Conservation (phyloP, 345 rosid species). For the Carallia brachiata region DNA sequence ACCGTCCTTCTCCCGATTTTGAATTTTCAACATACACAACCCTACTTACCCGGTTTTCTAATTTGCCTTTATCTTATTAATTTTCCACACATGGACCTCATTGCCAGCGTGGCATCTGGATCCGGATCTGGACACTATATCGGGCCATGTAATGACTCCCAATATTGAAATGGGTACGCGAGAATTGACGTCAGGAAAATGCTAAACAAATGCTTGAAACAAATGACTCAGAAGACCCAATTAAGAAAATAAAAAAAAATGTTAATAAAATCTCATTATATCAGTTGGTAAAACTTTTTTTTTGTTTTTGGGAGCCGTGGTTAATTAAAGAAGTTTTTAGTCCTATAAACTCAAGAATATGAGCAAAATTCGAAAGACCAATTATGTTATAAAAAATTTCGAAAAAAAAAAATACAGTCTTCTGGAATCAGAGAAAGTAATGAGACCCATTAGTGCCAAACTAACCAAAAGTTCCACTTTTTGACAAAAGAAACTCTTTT, state of each 20-base stretch:
- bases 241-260: neutral
- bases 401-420: neutral
- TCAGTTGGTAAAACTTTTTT: no score
- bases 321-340: slow-evolving; percentile 9
- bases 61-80: no score
- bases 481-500: slow-evolving; percentile 18
- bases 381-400: neutral
- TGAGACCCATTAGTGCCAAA: slow-evolving; percentile 10
- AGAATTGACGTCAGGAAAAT: slow-evolving; percentile 7
- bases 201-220: slow-evolving; percentile 1
- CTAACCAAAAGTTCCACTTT: slow-evolving; percentile 13
- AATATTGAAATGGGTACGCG: slow-evolving; percentile 15
- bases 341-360: slow-evolving; percentile 19
- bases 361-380: slow-evolving; percentile 16
- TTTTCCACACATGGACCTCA: no score
- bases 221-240: neutral
- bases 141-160: no score
- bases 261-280: neutral
- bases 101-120: no score
- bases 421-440: slow-evolving; percentile 20
- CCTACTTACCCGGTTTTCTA: no score
- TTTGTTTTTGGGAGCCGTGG: neutral
- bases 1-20: no score
- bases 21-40: no score
- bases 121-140: no score